Percentiles rank a stretch among this genome's conserved stretches.
phyloP scores from a whole-genome alignment of 208 protist genomes.

The Herpetomonas tarakana region DNA sequence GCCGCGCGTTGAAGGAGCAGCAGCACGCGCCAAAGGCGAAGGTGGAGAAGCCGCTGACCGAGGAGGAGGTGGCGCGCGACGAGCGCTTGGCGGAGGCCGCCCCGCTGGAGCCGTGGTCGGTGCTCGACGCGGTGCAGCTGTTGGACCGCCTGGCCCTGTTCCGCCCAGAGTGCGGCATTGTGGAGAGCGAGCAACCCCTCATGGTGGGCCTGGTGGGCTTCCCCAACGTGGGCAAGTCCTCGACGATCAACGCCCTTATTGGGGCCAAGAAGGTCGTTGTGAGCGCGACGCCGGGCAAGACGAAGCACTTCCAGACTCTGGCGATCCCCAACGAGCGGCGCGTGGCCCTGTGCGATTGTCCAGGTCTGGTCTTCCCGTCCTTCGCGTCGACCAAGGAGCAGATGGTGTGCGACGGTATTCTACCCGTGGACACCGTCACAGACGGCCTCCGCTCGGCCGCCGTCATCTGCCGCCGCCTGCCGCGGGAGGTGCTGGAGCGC shows the following conservation, averaged over 20 bases:
- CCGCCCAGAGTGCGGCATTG: slow-evolving; percentile 34
- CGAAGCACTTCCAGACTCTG: slow-evolving; percentile 99
- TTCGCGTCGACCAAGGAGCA: slow-evolving; percentile 91
- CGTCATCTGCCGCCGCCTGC: slow-evolving; percentile 63
- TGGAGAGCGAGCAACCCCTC: slow-evolving; percentile 41
- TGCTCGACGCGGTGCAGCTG: slow-evolving; percentile 72
- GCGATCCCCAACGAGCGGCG: slow-evolving; percentile 87
- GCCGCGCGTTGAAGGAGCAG: slow-evolving; percentile 33
- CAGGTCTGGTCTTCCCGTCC: slow-evolving; percentile 96
- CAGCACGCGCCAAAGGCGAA: slow-evolving; percentile 34
- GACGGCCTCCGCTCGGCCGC: slow-evolving; percentile 60
- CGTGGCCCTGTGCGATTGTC: slow-evolving; percentile 97
- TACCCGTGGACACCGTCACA: slow-evolving; percentile 90
- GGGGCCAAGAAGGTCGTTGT: slow-evolving; percentile 95
- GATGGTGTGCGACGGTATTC: slow-evolving; percentile 96
- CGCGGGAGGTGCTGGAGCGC: slow-evolving; percentile 57
- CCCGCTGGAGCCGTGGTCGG: slow-evolving; percentile 39
- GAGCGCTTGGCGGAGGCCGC: slow-evolving; percentile 30
- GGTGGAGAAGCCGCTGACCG: slow-evolving; percentile 43
- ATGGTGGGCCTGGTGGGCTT: slow-evolving; percentile 97
- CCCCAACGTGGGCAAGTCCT: slow-evolving; percentile 99
- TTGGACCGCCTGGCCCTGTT: slow-evolving; percentile 72
- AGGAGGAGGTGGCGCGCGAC: slow-evolving; percentile 64
- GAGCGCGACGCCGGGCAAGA: slow-evolving; percentile 97
- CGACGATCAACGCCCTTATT: slow-evolving; percentile 97